Evolutionary conservation across 2,329 filamentous ascomycete species (phyloP).

Genomic region (Scleromitrula shiraiana): DNA sequence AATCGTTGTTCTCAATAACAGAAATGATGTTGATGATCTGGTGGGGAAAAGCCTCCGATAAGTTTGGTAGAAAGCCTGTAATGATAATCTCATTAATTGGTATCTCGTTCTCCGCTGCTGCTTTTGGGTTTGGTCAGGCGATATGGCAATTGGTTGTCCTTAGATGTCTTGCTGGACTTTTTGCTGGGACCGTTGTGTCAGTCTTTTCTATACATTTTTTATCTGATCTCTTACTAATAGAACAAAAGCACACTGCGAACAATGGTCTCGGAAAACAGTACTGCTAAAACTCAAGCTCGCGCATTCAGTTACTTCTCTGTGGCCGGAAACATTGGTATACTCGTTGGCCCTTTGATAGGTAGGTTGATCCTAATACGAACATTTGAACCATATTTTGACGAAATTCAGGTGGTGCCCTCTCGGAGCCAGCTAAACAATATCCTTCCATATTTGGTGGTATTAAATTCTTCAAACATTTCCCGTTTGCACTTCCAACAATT

Average conservation of each 20-base stretch:
- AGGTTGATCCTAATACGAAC: slow-evolving; percentile 28
- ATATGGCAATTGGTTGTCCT: slow-evolving; percentile 71
- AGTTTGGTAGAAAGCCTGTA: slow-evolving; percentile 63
- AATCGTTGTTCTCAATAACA: slow-evolving; percentile 63
- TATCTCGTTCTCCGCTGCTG: slow-evolving; percentile 47
- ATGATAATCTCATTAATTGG: slow-evolving; percentile 60
- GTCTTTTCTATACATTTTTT: neutral
- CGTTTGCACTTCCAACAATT: slow-evolving; percentile 59
- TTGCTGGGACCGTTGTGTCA: slow-evolving; percentile 63
- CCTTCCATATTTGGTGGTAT: slow-evolving; percentile 46
- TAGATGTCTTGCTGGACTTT: slow-evolving; percentile 63
- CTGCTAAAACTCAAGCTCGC: slow-evolving; percentile 59
- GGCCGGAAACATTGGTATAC: slow-evolving; percentile 64
- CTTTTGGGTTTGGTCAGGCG: slow-evolving; percentile 60
- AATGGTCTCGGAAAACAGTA: slow-evolving; percentile 69
- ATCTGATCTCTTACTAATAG: neutral
- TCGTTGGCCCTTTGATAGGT: slow-evolving; percentile 50
- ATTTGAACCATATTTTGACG: slow-evolving; percentile 25
- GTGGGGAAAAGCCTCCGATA: slow-evolving; percentile 64
- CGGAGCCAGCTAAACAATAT: slow-evolving; percentile 59
- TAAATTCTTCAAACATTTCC: slow-evolving; percentile 54
- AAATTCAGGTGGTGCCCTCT: slow-evolving; percentile 53
- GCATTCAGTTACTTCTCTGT: slow-evolving; percentile 75
- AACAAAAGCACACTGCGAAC: slow-evolving; percentile 51
- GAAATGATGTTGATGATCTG: slow-evolving; percentile 72